Conservation (phyloP, 176 grass and related monocot species). For the Avena insularis region DNA sequence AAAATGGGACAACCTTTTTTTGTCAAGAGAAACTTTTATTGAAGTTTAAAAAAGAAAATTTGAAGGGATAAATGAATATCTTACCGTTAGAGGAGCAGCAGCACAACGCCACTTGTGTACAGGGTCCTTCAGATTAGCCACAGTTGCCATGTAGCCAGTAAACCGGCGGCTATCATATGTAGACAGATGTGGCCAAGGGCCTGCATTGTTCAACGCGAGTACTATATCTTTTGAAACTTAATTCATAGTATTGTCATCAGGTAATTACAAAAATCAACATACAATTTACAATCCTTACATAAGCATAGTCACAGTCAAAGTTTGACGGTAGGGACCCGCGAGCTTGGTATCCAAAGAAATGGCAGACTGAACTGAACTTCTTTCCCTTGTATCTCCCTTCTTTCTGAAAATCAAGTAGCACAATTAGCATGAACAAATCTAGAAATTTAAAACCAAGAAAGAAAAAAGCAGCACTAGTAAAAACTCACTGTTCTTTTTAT, state of each 20-base stretch:
- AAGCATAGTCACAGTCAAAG: slow-evolving; percentile 78
- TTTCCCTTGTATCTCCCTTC: slow-evolving; percentile 69
- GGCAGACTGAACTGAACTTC: slow-evolving; percentile 76
- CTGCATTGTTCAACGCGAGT: slow-evolving; percentile 33
- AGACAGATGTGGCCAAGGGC: slow-evolving; percentile 61
- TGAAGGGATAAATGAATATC: slow-evolving; percentile 21
- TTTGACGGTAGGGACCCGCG: slow-evolving; percentile 69
- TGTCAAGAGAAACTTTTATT: not conserved
- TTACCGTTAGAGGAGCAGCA: slow-evolving; percentile 65
- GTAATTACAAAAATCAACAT: not conserved
- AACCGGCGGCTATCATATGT: slow-evolving; percentile 60
- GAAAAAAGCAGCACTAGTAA: not conserved
- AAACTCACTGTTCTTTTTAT: slow-evolving; percentile 62
- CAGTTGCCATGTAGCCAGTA: slow-evolving; percentile 83
- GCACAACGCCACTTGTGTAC: slow-evolving; percentile 72
- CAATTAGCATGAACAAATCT: not conserved
- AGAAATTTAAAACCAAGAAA: not conserved
- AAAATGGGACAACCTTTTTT: not conserved
- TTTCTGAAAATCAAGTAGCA: slow-evolving; percentile 52
- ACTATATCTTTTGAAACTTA: not conserved
- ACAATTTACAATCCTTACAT: slow-evolving; percentile 42
- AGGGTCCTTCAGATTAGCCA: slow-evolving; percentile 68
- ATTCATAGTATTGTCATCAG: not conserved
- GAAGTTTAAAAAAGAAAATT: not conserved
- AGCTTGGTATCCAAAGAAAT: slow-evolving; percentile 83